phyloP scores from a whole-genome alignment of 2,329 filamentous ascomycete species.

The Paraconiothyrium sp. region DNA sequence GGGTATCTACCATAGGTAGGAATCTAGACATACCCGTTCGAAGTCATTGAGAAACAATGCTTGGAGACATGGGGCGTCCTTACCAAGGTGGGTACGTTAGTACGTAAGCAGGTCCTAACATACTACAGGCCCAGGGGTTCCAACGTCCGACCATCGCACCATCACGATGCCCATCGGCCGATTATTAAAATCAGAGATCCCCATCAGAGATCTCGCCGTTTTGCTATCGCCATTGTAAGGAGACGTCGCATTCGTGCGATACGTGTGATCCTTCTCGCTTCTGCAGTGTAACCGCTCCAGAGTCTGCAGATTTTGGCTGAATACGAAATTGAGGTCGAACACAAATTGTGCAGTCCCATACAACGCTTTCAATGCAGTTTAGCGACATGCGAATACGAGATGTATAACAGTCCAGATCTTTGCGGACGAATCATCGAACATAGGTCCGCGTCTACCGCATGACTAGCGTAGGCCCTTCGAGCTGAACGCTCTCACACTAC shows the following conservation, averaged over 20 bases:
- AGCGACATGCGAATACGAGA: slow-evolving; percentile 9
- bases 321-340: slow-evolving; percentile 5
- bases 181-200: not conserved
- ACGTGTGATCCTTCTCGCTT: not conserved
- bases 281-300: slow-evolving; percentile 5
- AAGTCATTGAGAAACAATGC: too few relatives aligned
- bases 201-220: not conserved
- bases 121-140: too few relatives aligned
- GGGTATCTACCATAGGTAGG: not conserved
- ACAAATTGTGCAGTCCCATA: not conserved
- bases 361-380: not conserved
- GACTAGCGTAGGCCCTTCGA: not conserved
- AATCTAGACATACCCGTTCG: too few relatives aligned
- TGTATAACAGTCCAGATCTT: not conserved
- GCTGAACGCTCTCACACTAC: not conserved
- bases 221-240: not conserved
- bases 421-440: not conserved
- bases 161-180: not conserved
- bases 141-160: not conserved
- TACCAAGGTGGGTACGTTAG: too few relatives aligned
- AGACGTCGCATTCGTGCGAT: not conserved
- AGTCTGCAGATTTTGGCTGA: slow-evolving; percentile 9
- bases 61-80: too few relatives aligned
- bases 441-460: not conserved
- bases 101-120: too few relatives aligned